These are phyloP conservation scores for Thermochaetoides dissita DNA, from an alignment of 2,329 filamentous ascomycete genomes.

Conservation along the genomic window DNA sequence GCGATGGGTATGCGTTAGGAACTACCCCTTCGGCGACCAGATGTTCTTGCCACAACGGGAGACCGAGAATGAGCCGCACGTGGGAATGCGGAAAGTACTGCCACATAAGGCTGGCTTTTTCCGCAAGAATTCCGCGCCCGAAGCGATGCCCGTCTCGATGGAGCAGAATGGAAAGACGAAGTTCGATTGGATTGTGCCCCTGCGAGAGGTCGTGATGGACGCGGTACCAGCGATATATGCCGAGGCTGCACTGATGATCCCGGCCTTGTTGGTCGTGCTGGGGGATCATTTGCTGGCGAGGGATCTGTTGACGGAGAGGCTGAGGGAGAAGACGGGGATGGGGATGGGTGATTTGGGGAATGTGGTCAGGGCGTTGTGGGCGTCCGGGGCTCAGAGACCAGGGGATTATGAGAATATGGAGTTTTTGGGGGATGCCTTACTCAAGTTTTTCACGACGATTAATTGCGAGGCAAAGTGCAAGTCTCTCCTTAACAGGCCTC, in stretches of 20 bases:
- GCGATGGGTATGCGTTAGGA: too few species aligned
- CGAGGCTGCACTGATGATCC: slow-evolving; percentile 49
- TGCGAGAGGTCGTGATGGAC: slow-evolving; percentile 36
- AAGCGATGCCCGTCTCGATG: slow-evolving; percentile 25
- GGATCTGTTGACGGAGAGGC: slow-evolving; percentile 39
- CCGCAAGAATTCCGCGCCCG: slow-evolving; percentile 22
- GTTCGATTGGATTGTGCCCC: slow-evolving; percentile 27
- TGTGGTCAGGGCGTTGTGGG: slow-evolving; percentile 55
- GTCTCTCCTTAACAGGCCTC: slow-evolving; percentile 13
- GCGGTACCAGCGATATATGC: slow-evolving; percentile 28
- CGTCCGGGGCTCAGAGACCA: slow-evolving; percentile 43
- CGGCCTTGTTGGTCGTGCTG: slow-evolving; percentile 57
- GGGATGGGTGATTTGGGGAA: slow-evolving; percentile 39
- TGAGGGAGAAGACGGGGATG: slow-evolving; percentile 29
- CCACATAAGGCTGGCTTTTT: slow-evolving; percentile 40
- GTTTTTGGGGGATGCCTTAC: slow-evolving; percentile 70
- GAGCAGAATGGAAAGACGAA: too few species aligned
- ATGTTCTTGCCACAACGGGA: too few species aligned
- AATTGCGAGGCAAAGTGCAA: slow-evolving; percentile 44
- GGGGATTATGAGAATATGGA: slow-evolving; percentile 73
- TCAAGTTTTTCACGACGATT: slow-evolving; percentile 60
- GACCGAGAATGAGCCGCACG: too few species aligned
- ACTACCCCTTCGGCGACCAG: slow-evolving; percentile 19
- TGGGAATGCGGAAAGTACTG: too few species aligned
- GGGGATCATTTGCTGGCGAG: slow-evolving; percentile 51